Evolutionary conservation across 441 rosid species (phyloP).

Genomic region (Viola pubescens): DNA sequence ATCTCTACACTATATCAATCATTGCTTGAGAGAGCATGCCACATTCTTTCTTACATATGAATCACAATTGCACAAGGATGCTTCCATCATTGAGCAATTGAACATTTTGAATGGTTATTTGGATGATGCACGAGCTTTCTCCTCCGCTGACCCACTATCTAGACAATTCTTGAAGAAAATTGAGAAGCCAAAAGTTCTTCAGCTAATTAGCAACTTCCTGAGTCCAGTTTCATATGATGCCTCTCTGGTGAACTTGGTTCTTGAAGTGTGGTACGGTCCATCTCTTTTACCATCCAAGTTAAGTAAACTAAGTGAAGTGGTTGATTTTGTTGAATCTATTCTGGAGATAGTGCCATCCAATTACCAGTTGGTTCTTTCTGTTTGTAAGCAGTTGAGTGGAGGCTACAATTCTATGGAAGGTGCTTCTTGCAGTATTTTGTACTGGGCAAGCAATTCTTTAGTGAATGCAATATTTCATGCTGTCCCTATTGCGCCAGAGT

Average conservation of each 20-base stretch:
- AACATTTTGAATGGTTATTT: conserved; percentile 46
- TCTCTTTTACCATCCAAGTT: conserved; percentile 56
- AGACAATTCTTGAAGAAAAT: conserved; percentile 53
- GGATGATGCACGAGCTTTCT: conserved; percentile 37
- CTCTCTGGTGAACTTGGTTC: conserved; percentile 48
- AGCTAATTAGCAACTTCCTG: conserved; percentile 47
- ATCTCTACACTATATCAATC: conserved; percentile 33
- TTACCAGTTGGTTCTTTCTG: conserved; percentile 59
- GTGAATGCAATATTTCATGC: conserved; percentile 52
- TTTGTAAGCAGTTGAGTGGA: conserved; percentile 39
- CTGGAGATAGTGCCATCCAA: conserved; percentile 59
- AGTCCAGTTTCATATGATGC: conserved; percentile 49
- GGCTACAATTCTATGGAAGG: conserved; percentile 18
- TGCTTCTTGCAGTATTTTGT: conserved; percentile 39
- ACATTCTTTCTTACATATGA: conserved; percentile 35
- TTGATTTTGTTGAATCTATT: conserved; percentile 72
- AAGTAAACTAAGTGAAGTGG: conserved; percentile 48
- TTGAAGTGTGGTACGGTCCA: conserved; percentile 74
- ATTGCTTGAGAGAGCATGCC: conserved; percentile 75
- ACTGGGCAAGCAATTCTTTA: conserved; percentile 65
- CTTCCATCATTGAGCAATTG: conserved; percentile 34
- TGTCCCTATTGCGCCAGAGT: conserved; percentile 76
- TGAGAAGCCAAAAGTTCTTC: conserved; percentile 52
- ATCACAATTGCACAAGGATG: conserved; percentile 27
- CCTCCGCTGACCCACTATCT: conserved; percentile 44